phyloP scores from a whole-genome alignment of 495 filamentous ascomycete species.

The Bacidia rubella region DNA sequence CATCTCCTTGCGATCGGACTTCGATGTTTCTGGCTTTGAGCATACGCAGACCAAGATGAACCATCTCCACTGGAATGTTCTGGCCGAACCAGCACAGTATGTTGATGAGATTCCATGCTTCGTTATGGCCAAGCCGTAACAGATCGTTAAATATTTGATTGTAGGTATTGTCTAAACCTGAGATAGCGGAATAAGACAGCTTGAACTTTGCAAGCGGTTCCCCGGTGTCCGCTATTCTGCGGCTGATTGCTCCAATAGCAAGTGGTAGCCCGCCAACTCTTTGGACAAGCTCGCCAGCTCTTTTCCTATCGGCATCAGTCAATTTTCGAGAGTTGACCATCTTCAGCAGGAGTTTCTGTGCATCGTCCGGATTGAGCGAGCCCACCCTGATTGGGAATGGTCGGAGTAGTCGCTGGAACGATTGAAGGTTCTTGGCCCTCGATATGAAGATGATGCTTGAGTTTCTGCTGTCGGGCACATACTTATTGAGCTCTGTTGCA shows the following conservation, averaged over 20 bases:
- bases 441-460: slow-evolving; percentile 70
- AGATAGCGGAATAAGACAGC: slow-evolving; percentile 52
- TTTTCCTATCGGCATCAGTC: slow-evolving; percentile 41
- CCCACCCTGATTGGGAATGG: slow-evolving; percentile 56
- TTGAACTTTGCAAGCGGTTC: slow-evolving; percentile 57
- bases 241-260: slow-evolving; percentile 66
- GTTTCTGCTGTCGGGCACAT: slow-evolving; percentile 54
- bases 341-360: slow-evolving; percentile 44
- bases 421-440: slow-evolving; percentile 50
- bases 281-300: slow-evolving; percentile 52
- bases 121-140: slow-evolving; percentile 38
- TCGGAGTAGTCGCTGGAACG: slow-evolving; percentile 57
- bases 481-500: slow-evolving; percentile 42
- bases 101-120: slow-evolving; percentile 59
- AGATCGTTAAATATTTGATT: slow-evolving; percentile 59
- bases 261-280: slow-evolving; percentile 60
- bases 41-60: slow-evolving; percentile 47
- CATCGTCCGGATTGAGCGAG: slow-evolving; percentile 42
- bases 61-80: slow-evolving; percentile 62
- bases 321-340: slow-evolving; percentile 39
- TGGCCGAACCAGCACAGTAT: slow-evolving; percentile 64
- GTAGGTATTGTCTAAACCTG: slow-evolving; percentile 57
- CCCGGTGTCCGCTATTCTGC: slow-evolving; percentile 54
- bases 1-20: slow-evolving; percentile 30
- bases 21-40: slow-evolving; percentile 40